Evolutionary conservation across 2,329 filamentous ascomycete genomes (phyloP), one percentile per base, ranked within the genome.

Genomic region (Neonectria neomacrospora): DNA sequence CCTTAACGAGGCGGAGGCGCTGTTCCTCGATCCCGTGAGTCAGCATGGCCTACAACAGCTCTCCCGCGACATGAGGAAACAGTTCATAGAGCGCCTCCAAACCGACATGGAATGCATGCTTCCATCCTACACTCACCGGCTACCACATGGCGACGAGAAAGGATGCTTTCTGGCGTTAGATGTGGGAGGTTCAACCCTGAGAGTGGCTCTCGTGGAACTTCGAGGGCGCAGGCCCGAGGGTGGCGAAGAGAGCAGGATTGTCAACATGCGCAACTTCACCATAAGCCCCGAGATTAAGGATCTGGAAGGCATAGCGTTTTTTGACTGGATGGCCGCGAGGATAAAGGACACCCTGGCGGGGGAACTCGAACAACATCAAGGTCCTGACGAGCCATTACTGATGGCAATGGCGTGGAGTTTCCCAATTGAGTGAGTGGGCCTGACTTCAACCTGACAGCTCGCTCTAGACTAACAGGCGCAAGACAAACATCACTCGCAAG

Each of bases 341-440:
- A 88, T 91, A 69, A 74, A 80, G 54, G 84, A 89, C 52, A 88
- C 87, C 1, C 77, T 91, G 11, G 76, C 79, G 7, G 78, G 79
- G 45, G 82, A 81, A 18, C 71, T 80, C 22, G 77, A 79, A 47
- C 74, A 77, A 3, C 76, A 74, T 22, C 75, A 78, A 61, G 74
- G 69, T 45, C 72, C 76, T 5, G 78, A 80, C 23, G 75, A 79
- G 2, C 81, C 84, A 28, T 77, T 91, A 54, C 84, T 83, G 9
- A 81, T 90, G 78, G 88, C 88, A 1, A 75, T 91, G 64, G 86
- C 89, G 6, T 91, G 89, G 88, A 91, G 88, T 62, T 91, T 91
- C 69, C 89, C 89, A 26, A 87, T 91, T 47, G 86, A 91, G 88
- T 90, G 80, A 74, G 86, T 81, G 30, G 28, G 50, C n/a, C 32